Evolutionary conservation across 2,329 filamentous ascomycete genomes (phyloP), one percentile per base, ranked within the genome.

Genomic region (Talaromyces sp.): DNA sequence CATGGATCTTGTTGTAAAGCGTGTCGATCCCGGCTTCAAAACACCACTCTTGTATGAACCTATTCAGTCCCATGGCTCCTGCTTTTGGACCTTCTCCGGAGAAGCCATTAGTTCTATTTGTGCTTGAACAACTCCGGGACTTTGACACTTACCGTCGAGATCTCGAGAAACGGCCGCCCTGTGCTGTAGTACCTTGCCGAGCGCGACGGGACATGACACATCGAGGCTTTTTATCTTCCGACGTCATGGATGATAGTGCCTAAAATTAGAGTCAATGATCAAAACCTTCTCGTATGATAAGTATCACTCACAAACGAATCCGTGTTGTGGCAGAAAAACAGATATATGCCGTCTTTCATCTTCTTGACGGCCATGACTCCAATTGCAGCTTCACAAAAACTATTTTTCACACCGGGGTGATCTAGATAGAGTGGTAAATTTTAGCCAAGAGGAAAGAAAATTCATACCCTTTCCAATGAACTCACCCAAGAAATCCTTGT

Each of bases 281-380:
- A 30, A 44, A 7, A 32, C 44, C 27, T 22, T 32, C 9, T 15
- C 4, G 28, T 49, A 54, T 36, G 42, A 10, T 39, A 7, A 27
- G 39, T 25, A 11, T 25, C 25, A 70, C 80, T 72, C 71, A 83
- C 85, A 70, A 89, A 89, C 1, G 86, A 88, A 73, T 98, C 93
- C 0, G 95, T 99, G 71, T 98, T 99, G 80, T 99, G 95, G 1
- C 90, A 93, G 78, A 96, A 99, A 75, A 93, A 93, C 57, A 99
- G 84, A 71, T 90, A 92, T 65, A 91, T 86, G 1, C 92, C 92
- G 25, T 85, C 82, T 13, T 80, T 81, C 0, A 85, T 88, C 79
- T 92, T 95, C 79, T 98, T 98, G 69, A 97, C 90, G 0, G 88
- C 87, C 80, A 99, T 87, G 62, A 96, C 85, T 2, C 95, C 95